phyloP scores from a whole-genome alignment of 495 filamentous ascomycete species.

The Tuber melanosporum region DNA sequence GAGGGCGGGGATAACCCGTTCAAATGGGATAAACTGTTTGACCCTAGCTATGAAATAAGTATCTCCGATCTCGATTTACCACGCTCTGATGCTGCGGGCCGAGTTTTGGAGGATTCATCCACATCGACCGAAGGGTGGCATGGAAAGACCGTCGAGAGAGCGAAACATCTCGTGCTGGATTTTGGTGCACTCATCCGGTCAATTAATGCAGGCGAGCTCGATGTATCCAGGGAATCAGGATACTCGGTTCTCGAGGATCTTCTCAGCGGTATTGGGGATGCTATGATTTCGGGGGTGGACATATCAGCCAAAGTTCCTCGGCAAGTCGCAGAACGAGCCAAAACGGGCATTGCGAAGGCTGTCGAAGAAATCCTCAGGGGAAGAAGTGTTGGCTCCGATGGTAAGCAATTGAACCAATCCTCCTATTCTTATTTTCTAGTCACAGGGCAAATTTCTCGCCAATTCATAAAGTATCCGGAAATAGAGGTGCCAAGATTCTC shows the following conservation, averaged over 20 bases:
- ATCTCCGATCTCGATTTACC: slow-evolving; percentile 23
- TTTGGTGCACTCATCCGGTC: neutral
- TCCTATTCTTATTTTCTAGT: neutral
- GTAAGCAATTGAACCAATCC: neutral
- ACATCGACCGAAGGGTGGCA: slow-evolving; percentile 1
- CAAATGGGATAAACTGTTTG: slow-evolving; percentile 28
- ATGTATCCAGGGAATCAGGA: slow-evolving; percentile 9
- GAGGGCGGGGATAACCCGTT: slow-evolving; percentile 12
- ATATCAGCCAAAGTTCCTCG: neutral
- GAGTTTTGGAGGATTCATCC: slow-evolving; percentile 8
- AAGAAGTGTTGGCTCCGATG: neutral
- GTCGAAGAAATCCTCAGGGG: neutral
- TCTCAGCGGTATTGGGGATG: neutral
- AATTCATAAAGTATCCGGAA: neutral
- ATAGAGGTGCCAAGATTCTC: too few species aligned
- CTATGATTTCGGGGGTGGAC: neutral
- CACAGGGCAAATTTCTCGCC: neutral
- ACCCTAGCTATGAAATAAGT: slow-evolving; percentile 17
- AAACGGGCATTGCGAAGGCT: neutral
- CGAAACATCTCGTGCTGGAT: slow-evolving; percentile 14
- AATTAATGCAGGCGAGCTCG: slow-evolving; percentile 11
- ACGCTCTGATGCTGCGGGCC: neutral
- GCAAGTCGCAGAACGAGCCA: neutral
- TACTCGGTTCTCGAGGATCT: slow-evolving; percentile 17
- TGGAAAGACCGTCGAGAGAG: slow-evolving; percentile 22